Conservation (phyloP, 2,329 filamentous ascomycete species). For the Metarhizium guizhouense region DNA sequence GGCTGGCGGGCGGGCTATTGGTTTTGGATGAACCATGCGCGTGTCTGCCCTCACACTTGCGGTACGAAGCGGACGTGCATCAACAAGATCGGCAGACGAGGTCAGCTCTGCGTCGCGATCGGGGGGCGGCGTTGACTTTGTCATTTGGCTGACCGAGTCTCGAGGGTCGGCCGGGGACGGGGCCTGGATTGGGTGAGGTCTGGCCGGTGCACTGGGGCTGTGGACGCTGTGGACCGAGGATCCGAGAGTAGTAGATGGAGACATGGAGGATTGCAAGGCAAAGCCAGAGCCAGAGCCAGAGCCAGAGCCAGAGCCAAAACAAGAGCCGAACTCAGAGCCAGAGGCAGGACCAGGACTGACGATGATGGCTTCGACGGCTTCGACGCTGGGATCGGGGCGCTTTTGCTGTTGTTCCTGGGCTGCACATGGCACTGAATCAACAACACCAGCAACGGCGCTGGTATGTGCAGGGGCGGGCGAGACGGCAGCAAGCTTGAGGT, state of each 20-base stretch:
- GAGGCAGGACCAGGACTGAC: slow-evolving; percentile 5
- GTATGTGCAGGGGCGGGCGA: not conserved
- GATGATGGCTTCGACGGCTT: not conserved
- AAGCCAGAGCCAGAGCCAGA: not conserved
- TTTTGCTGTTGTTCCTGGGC: not conserved
- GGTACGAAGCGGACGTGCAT: slow-evolving; percentile 21
- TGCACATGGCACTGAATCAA: slow-evolving; percentile 2
- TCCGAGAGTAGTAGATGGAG: not conserved
- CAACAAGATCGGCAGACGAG: slow-evolving; percentile 6
- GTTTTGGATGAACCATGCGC: slow-evolving; percentile 28
- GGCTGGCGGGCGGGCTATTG: slow-evolving; percentile 39
- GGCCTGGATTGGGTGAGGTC: slow-evolving; percentile 8
- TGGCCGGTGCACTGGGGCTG: slow-evolving; percentile 8
- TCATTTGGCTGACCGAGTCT: slow-evolving; percentile 6
- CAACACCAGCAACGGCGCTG: slow-evolving; percentile 1
- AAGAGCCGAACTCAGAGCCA: not conserved
- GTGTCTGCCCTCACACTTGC: slow-evolving; percentile 36
- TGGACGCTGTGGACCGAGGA: slow-evolving; percentile 4
- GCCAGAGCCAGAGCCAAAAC: slow-evolving; percentile 7
- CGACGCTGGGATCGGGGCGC: slow-evolving; percentile 3
- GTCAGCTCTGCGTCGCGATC: slow-evolving; percentile 1
- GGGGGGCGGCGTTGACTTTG: slow-evolving; percentile 6
- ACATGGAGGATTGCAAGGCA: not conserved
- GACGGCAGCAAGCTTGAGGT: slow-evolving; percentile 1
- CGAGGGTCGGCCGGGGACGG: slow-evolving; percentile 1